Evolutionary conservation across 345 rosid species (phyloP).

Genomic region (Citropsis articulata): DNA sequence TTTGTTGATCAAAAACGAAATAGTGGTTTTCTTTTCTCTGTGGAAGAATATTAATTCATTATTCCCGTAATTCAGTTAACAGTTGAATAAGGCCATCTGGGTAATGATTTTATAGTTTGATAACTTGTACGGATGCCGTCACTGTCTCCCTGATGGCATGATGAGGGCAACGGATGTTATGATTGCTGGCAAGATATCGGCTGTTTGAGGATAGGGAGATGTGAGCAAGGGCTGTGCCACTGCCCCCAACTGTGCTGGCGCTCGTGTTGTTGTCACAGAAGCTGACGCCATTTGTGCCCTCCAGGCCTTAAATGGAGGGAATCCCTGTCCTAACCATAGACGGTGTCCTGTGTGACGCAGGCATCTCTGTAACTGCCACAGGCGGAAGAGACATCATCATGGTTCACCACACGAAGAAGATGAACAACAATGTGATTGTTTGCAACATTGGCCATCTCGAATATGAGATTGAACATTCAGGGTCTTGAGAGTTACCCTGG

Average conservation of each 20-base stretch:
- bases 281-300: constrained; percentile 90
- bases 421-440: background rate
- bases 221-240: constrained; percentile 87
- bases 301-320: constrained; percentile 88
- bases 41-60: constrained; percentile 36
- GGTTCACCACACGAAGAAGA: background rate
- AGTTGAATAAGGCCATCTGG: too few relatives aligned
- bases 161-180: constrained; percentile 97
- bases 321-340: constrained; percentile 35
- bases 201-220: constrained; percentile 82
- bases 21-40: too few relatives aligned
- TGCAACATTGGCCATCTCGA: background rate
- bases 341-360: constrained; percentile 65
- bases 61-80: too few relatives aligned
- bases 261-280: constrained; percentile 83
- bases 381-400: background rate
- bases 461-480: background rate
- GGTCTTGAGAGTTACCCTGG: background rate
- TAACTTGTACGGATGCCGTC: constrained; percentile 92
- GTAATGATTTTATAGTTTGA: constrained; percentile 33
- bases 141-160: constrained; percentile 95
- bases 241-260: constrained; percentile 86
- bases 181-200: constrained; percentile 86
- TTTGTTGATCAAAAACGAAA: too few relatives aligned
- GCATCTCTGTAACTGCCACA: constrained; percentile 25